These are phyloP conservation scores for Lojkania enalia DNA, from an alignment of 2,329 filamentous ascomycete species.

Conservation along the genomic window DNA sequence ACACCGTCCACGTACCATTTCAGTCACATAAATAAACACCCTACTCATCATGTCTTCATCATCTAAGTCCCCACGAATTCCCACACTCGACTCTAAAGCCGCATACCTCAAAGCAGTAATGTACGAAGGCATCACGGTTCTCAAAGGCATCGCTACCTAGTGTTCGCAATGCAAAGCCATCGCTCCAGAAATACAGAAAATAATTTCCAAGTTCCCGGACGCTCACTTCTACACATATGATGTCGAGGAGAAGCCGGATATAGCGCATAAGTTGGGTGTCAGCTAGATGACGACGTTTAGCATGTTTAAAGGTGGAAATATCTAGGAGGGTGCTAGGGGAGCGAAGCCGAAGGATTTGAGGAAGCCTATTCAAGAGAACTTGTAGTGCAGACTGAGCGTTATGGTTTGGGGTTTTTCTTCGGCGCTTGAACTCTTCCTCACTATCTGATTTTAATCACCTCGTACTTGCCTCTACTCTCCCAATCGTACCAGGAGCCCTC, in stretches of 20 bases:
- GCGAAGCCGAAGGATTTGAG: conserved; percentile 10
- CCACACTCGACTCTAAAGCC: conserved; percentile 27
- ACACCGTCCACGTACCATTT: too few relatives aligned
- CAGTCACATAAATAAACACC: too few relatives aligned
- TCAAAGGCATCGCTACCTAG: conserved; percentile 37
- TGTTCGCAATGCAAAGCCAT: conserved; percentile 33
- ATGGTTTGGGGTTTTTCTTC: too few relatives aligned
- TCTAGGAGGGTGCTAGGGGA: conserved; percentile 14
- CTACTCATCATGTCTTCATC: too few relatives aligned
- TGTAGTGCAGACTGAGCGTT: too few relatives aligned
- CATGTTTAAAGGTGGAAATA: conserved; percentile 37
- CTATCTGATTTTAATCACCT: not conserved
- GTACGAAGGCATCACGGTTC: conserved; percentile 36
- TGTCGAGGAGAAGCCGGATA: conserved; percentile 34
- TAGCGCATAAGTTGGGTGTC: conserved; percentile 36
- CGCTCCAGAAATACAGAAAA: conserved; percentile 31
- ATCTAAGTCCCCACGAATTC: too few relatives aligned
- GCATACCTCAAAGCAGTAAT: conserved; percentile 35
- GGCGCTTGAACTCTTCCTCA: too few relatives aligned
- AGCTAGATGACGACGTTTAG: conserved; percentile 33
- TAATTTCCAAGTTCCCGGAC: conserved; percentile 27
- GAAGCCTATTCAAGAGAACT: conserved; percentile 11
- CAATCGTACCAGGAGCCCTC: not conserved
- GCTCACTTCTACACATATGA: conserved; percentile 36
- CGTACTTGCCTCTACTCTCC: not conserved